Evolutionary conservation across 1,139 yeast species (phyloP), one percentile per base, ranked within the genome.

Genomic region (Nakaseomyces nivariensis): DNA sequence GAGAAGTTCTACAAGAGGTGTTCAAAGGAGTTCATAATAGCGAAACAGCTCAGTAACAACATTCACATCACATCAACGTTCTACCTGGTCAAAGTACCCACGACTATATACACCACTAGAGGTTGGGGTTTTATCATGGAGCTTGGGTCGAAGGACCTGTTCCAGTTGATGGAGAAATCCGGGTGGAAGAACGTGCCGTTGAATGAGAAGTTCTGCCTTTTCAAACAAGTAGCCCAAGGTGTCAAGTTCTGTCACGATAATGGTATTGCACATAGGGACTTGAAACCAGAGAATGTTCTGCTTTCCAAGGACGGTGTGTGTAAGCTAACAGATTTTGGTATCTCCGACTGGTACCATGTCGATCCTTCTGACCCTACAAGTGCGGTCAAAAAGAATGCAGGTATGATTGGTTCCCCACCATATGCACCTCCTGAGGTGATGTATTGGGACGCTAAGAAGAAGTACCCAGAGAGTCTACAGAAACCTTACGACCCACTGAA

Each of bases 261-360:
- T 56, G 86, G 88, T 45, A 79, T 90, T 50, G 94, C 88, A 11
- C 98, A 92, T 67, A 76, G 97, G 49, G 98, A 92, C 67, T 73
- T 92, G 56, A 92, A 92, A 67, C 97, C 97, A 0, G 98, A 92
- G 64, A 92, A 92, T 61, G 78, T 92, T 49, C 70, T 92, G 51
- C 73, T 90, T 53, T 62, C 68, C 38, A 63, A 63, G 9, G 61
- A 60, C 72, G 92, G 92, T 1, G 63, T 81, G 32, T 79, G 82
- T 45, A 83, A 84, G 60, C 66, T 85, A 37, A 82, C 89, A 47
- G 94, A 85, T 69, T 85, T 84, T 66, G 94, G 94, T 51, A 83
- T 82, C 24, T 77, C 86, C 51, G 82, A 77, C 49, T 78, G 74
- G 65, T 85, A 81, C 25, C 84, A 81, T 63, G 75, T 68, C 48